phyloP scores from a whole-genome alignment of 164 flowering plant species.

The Magnolia sinica region DNA sequence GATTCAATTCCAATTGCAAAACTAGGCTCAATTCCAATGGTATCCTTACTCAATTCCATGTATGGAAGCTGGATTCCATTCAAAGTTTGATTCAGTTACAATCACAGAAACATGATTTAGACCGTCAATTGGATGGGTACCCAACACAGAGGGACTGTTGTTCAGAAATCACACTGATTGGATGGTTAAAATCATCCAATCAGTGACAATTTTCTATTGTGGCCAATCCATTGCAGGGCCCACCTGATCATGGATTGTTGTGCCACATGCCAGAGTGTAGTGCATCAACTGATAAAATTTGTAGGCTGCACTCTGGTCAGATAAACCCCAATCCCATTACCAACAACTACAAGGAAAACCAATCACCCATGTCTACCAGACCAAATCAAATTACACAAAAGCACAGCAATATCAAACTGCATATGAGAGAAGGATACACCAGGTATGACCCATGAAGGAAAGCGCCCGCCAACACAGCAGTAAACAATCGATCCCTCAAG shows the following conservation, averaged over 20 bases:
- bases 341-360: neutral
- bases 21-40: no score
- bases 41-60: no score
- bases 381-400: neutral
- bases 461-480: conserved; percentile 77
- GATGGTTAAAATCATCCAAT: no score
- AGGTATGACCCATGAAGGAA: conserved; percentile 83
- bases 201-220: neutral
- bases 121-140: no score
- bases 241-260: neutral
- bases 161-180: no score
- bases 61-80: no score
- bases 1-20: no score
- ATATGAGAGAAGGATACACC: conserved; percentile 76
- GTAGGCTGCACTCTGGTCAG: neutral
- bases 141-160: no score
- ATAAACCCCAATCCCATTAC: neutral
- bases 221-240: neutral
- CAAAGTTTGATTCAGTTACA: no score
- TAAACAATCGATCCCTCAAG: conserved; percentile 84
- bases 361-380: neutral
- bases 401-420: neutral
- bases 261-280: neutral
- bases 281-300: neutral
- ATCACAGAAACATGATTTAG: no score